Conservation (phyloP, 768 basidiomycete genomes). For the Lepiota brunneoincarnata region DNA sequence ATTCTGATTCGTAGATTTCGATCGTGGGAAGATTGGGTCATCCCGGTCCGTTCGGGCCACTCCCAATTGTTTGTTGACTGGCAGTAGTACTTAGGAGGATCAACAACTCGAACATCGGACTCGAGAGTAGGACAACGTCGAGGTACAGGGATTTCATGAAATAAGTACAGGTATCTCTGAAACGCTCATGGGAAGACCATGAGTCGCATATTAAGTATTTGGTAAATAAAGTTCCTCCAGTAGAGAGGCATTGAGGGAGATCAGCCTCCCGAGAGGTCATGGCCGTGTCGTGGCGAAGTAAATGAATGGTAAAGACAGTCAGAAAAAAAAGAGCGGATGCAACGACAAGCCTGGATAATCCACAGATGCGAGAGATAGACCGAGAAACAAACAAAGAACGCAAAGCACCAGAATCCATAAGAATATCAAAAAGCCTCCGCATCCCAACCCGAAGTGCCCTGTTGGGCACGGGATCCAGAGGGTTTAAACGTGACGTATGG, state of each 20-base stretch:
- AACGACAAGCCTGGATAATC: neutral
- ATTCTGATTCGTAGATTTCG: neutral
- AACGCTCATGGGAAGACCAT: neutral
- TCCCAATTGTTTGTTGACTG: too few species aligned
- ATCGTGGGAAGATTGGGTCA: constrained; percentile 10
- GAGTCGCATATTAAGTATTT: neutral
- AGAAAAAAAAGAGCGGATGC: neutral
- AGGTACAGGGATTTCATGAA: neutral
- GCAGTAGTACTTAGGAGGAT: too few species aligned
- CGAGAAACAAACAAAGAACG: neutral
- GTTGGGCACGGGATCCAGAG: neutral
- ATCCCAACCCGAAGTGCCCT: neutral
- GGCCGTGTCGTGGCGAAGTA: constrained; percentile 3
- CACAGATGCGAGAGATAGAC: neutral
- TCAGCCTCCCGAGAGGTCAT: constrained; percentile 2
- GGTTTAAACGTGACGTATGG: constrained; percentile 4
- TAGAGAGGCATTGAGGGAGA: neutral
- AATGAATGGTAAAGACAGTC: neutral
- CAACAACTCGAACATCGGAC: too few species aligned
- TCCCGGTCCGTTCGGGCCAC: neutral
- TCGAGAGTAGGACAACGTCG: neutral
- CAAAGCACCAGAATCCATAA: neutral
- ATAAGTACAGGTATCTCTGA: neutral
- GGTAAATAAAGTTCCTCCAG: neutral
- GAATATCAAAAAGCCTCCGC: neutral